Evolutionary conservation across 176 grass and related monocot species (phyloP), one percentile per base, ranked within the genome.

Genomic region (Saccharum officinarum): DNA sequence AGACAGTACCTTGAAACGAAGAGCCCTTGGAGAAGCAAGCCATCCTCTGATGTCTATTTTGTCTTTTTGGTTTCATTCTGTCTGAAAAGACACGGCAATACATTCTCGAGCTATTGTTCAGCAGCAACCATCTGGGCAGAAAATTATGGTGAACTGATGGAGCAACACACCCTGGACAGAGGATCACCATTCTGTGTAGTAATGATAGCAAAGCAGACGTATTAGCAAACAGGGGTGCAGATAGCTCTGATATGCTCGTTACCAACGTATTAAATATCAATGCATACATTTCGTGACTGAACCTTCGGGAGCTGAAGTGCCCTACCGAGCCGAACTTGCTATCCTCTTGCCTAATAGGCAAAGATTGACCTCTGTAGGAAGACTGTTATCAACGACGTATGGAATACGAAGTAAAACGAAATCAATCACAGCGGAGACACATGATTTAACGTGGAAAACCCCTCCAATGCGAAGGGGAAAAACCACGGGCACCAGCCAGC

Each of bases 1-100:
- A 54, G 50, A 68, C 49, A 30, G 3, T 77, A 93, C 92, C 92
- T 91, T 91, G 88, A 67, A 92, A 76, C 6, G 87, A 79, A 80
- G 84, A 84, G 14, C 40, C 76, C 82, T 88, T 97, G 5, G 87
- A 86, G 4, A 78, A 81, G 59, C 30, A 22, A 7, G 16, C 44
- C 18, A 79, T 9, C 37, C 8, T 46, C 26, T 17, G 75, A 76
- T 42, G 33, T 64, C 44, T 72, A 8, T 75, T 88, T 62, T 55
- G 69, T 38, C 71, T 84, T 79, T 55, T 86, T 18, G 78, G 39
- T 49, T 73, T 80, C 36, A 41, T 77, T 80, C 17, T 45, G 12
- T 65, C 10, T 46, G 12, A 71, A 5, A 52, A 68, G 25, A 66
- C 20, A 68, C 41, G 38, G 66, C 47, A 71, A 86, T 69, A 77